Conservation (phyloP, 768 basidiomycete species). For the Pisolithus orientalis region DNA sequence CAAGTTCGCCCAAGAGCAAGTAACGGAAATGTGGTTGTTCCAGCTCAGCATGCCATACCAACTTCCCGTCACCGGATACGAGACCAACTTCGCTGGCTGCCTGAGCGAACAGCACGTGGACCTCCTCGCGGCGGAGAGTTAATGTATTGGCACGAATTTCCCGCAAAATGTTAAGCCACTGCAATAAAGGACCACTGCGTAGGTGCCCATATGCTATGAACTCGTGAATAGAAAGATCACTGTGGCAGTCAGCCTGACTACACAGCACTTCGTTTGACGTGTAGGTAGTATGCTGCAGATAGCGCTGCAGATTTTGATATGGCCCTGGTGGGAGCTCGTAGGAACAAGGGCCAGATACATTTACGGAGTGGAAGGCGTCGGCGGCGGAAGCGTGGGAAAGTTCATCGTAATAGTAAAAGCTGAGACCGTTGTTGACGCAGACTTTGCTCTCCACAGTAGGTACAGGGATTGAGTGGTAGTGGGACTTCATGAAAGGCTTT, state of each 20-base stretch:
- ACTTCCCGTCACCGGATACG: conserved; percentile 11
- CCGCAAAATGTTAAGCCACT: no score
- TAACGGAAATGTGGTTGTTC: conserved; percentile 26
- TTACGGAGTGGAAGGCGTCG: conserved; percentile 24
- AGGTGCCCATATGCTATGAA: no score
- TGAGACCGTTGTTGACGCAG: no score
- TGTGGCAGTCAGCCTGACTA: conserved; percentile 35
- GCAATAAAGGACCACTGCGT: no score
- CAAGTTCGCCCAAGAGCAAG: conserved; percentile 25
- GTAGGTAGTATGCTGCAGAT: conserved; percentile 30
- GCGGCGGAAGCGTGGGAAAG: conserved; percentile 2
- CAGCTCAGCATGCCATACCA: conserved; percentile 34
- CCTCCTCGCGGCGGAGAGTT: conserved; percentile 33
- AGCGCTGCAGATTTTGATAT: conserved; percentile 34
- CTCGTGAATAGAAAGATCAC: conserved; percentile 21
- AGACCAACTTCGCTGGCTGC: conserved; percentile 39
- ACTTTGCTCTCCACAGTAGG: conserved; percentile 4
- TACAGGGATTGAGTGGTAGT: conserved; percentile 10
- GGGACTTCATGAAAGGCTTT: conserved; percentile 13
- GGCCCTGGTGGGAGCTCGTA: conserved; percentile 24
- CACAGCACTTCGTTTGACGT: conserved; percentile 40
- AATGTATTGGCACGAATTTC: conserved; percentile 28
- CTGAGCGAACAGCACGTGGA: conserved; percentile 39
- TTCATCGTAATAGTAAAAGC: no score
- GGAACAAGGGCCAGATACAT: conserved; percentile 19